Evolutionary conservation across 2,329 filamentous ascomycete species (phyloP), one percentile per base, ranked within the genome.

Genomic region (Exophiala sideris): DNA sequence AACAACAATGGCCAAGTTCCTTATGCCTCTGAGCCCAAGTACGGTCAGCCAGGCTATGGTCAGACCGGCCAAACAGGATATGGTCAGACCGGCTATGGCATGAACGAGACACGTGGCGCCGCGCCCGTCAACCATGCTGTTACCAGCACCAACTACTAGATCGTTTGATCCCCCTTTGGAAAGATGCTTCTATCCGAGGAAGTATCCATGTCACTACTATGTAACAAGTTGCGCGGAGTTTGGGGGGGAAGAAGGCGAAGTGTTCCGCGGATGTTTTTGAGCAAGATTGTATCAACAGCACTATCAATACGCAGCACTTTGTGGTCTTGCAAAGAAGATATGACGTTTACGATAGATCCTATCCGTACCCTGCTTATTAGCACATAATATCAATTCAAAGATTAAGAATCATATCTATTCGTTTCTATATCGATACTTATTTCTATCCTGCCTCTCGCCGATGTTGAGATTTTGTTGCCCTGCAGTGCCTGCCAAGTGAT

Each of bases 21-120:
- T 41, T 10, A 39, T n/a, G 64, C 63, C 14, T 64, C 68, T n/a
- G 65, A 65, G 32, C 60, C 64, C 41, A 66, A 65, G 35, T 72
- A 74, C 48, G 67, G 63, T 10, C 53, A 49, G 51, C 57, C 60
- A 16, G 62, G 61, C 9, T 64, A 62, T 42, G 62, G 58, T 16
- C 45, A 51, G 47, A 32, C 45, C 10, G 52, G 45, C 6, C n/a
- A n/a, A n/a, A n/a, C n/a, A n/a, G n/a, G n/a, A n/a, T 72, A 74
- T 47, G 67, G 63, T 10, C 53, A 49, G 52, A 56, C 60, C 18
- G 62, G 61, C 9, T 64, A 62, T 42, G 62, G 58, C 16, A 51
- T 29, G 24, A 29, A 29, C 24, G 24, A 51, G 47, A 32, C 45
- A 9, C 50, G 45, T 7, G 50, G 53, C 36, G 29, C 20, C 7